Conservation (phyloP, 176 grass and related monocot species). For the Oryza coarctata region DNA sequence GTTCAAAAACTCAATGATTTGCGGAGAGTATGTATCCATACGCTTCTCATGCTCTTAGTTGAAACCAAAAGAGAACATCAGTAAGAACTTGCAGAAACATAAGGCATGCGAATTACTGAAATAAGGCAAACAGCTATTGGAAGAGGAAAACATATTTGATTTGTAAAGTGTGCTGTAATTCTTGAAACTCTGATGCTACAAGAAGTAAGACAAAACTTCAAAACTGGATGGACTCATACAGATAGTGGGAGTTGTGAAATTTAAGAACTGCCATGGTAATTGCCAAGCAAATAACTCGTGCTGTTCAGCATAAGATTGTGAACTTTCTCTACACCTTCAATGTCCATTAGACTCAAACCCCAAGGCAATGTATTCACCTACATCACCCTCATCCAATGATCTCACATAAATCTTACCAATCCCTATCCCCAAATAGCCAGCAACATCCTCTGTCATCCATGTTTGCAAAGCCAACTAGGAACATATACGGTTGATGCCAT, state of each 20-base stretch:
- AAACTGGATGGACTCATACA: not conserved
- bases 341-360: not conserved
- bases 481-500: not conserved
- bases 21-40: conserved; percentile 53
- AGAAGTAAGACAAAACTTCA: not conserved
- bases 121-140: not conserved
- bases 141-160: not conserved
- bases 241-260: not conserved
- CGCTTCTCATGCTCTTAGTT: conserved; percentile 69
- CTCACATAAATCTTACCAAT: not conserved
- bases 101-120: conserved; percentile 4
- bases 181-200: not conserved
- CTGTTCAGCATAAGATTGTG: not conserved
- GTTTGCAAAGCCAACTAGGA: not conserved
- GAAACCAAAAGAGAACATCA: conserved; percentile 25
- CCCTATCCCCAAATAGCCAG: not conserved
- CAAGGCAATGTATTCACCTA: not conserved
- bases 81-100: conserved; percentile 21
- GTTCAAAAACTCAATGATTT: conserved; percentile 53
- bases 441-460: not conserved
- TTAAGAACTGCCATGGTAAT: not conserved
- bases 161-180: not conserved
- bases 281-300: not conserved
- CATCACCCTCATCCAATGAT: not conserved
- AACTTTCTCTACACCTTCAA: not conserved